Evolutionary conservation across 306 rosid species (phyloP), one percentile per base, ranked within the genome.

Genomic region (Lathyrus oleraceus): DNA sequence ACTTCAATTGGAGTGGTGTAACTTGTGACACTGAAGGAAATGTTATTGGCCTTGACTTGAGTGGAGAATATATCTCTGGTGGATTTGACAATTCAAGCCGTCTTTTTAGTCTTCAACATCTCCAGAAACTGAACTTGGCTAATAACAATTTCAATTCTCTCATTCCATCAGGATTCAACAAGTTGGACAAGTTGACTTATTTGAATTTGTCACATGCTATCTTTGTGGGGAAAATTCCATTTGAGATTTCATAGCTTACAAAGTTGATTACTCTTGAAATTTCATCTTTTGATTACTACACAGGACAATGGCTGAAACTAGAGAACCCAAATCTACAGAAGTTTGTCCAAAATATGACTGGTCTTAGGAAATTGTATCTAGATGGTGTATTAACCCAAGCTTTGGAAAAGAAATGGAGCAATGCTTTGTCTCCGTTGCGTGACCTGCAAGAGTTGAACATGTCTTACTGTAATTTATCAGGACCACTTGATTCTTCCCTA

Each of bases 1-100:
- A 65, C 9, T 79, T 85, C 64, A 5, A 56, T 5, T 83, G 93
- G 93, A 30, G 1, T 0, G 94, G 88, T n/a, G 84, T 88, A 1
- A 25, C 65, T 11, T 86, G 84, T 61, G 75, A 66, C n/a, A 19
- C 38, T 0, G 30, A 73, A 6, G 71, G 80, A 9, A 59, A 28
- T 9, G 75, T 76, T 25, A 27, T 23, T 28, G 59, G 80, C 12
- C 65, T 76, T 13, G 71, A 69, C 20, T 20, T 69, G 10, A 39
- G 65, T 69, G 51, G 1, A 19, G 75, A 69, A 39, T 27, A 6
- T 1, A 76, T 76, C 10, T 13, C 1, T 13, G 71, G 71, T 4
- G 65, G 59, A 19, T 6, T 76, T 25, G 65, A 61, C 3, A 6
- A 69, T 14, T 69, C 80, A 36, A 68, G 70, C 2, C 8, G 3